Percentiles rank a stretch among this genome's conserved stretches.
phyloP scores from a whole-genome alignment of 768 basidiomycete species.

The Xerocomus brunneocitrinus region DNA sequence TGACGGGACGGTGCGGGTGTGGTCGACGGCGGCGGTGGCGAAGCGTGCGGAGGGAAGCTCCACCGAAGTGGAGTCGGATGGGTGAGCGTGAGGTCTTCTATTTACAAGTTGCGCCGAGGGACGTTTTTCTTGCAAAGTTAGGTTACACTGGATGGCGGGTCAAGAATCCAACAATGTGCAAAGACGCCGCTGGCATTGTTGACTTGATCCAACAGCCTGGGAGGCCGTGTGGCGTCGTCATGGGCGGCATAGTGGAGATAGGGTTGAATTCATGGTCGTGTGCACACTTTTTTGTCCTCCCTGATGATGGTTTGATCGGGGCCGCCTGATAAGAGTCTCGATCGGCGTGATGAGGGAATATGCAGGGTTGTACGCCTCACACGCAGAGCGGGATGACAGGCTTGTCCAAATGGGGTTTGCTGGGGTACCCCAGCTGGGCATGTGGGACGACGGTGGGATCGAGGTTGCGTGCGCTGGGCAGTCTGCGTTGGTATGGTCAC shows the following conservation, averaged over 20 bases:
- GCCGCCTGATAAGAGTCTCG: background rate
- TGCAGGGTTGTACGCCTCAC: background rate
- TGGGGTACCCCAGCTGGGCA: too few species aligned
- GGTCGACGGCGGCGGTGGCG: slow-evolving; percentile 45
- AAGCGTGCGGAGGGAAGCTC: slow-evolving; percentile 9
- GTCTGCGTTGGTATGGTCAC: background rate
- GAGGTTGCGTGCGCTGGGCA: background rate
- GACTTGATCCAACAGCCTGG: background rate
- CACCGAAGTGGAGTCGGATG: slow-evolving; percentile 21
- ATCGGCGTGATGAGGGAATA: background rate
- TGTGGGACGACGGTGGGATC: background rate
- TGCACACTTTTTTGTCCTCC: background rate
- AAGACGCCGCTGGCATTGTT: background rate
- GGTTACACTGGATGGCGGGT: background rate
- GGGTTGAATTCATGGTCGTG: background rate
- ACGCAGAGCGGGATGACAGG: too few species aligned
- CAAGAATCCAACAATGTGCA: background rate
- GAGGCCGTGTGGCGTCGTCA: background rate
- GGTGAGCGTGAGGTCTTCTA: background rate
- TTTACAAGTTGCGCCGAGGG: background rate
- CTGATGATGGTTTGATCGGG: background rate
- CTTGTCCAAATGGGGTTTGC: background rate
- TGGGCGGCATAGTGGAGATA: background rate
- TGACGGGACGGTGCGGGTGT: slow-evolving; percentile 72
- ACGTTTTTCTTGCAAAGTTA: background rate